Base-by-base conservation (phyloP, 768 basidiomycete species). In the Leucocoprinus leucothites region DNA sequence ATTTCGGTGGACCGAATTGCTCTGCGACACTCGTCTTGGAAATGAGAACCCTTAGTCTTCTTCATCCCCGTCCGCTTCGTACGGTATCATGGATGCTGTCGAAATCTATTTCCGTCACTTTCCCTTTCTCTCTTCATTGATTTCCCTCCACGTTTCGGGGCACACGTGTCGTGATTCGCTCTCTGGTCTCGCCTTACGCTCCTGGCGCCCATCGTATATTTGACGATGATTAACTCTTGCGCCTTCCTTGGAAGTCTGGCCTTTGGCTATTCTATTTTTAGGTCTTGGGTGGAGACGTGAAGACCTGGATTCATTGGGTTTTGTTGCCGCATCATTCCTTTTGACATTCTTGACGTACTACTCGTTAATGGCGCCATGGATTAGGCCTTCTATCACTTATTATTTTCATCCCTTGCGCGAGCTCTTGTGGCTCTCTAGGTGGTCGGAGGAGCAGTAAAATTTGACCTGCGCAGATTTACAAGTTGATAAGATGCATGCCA, bases 401-500 rank as follows among this genome's bases (percentile, higher is more conserved):
- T 52, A 11, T 11, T 31, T 11, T 31, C 31, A 31, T n/a, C n/a
- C n/a, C n/a, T n/a, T 34, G 38, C 38, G 16, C 9, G 3, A 38
- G 9, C 38, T 38, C 11, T n/a, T 38, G 9, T 38, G 7, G 38
- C 11, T 9, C 38, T 38, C 7, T 38, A 13, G 16, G 14, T 51
- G 21, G 49, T 21, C 18, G 19, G 36, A 35, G n/a, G 52, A 40
- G 26, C 35, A 40, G 35, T 40, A 19, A 16, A 31, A 31, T 11
- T 5, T 34, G 34, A 36, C 4, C 21, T 25, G 45, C 24, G 8
- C 9, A 34, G 36, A 9, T 38, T 14, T 28, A 11, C 11, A 6
- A n/a, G 19, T 9, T 48, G 52, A 46, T 46, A 36, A 45, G 52
- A 53, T 53, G 52, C 3, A 45, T 53, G 35, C 24, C 43, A 36